Conservation (phyloP, 768 basidiomycete species). For the Pleurotus pulmonarius region DNA sequence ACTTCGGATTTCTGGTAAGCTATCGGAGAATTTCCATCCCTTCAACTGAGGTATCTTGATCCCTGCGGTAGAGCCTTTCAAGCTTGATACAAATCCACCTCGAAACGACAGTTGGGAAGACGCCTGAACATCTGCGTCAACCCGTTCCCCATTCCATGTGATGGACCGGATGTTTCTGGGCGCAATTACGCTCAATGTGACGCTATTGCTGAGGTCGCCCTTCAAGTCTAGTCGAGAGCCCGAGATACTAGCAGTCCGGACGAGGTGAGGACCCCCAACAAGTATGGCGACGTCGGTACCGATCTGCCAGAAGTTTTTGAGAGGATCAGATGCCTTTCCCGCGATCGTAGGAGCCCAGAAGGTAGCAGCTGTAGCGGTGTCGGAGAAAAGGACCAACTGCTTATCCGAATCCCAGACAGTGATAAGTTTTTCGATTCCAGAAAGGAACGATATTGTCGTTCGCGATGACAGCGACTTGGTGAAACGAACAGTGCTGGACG, state of each 20-base stretch:
- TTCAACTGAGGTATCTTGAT: slow-evolving; percentile 46
- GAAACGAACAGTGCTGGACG: slow-evolving; percentile 25
- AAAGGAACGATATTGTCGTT: slow-evolving; percentile 50
- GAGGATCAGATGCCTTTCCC: slow-evolving; percentile 29
- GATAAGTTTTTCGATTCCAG: slow-evolving; percentile 55
- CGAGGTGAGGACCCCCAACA: slow-evolving; percentile 62
- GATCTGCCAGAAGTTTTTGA: slow-evolving; percentile 65
- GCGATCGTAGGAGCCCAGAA: slow-evolving; percentile 76
- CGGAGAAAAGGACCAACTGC: slow-evolving; percentile 67
- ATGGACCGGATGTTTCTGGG: slow-evolving; percentile 48
- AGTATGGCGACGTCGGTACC: slow-evolving; percentile 71
- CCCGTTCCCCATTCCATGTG: slow-evolving; percentile 69
- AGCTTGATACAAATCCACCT: slow-evolving; percentile 47
- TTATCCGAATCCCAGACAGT: slow-evolving; percentile 64
- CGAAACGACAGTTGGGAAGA: slow-evolving; percentile 27
- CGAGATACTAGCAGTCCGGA: slow-evolving; percentile 49
- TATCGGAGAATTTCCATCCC: slow-evolving; percentile 74
- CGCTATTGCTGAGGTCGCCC: slow-evolving; percentile 66
- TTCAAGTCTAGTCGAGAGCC: slow-evolving; percentile 51
- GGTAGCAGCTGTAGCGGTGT: slow-evolving; percentile 59
- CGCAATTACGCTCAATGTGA: slow-evolving; percentile 59
- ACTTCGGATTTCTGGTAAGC: slow-evolving; percentile 63
- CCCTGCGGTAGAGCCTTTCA: slow-evolving; percentile 20
- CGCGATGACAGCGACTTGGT: slow-evolving; percentile 19
- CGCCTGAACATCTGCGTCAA: slow-evolving; percentile 28